Evolutionary conservation across 768 basidiomycete genomes (phyloP).

Genomic region (Gymnopilus dilepis): DNA sequence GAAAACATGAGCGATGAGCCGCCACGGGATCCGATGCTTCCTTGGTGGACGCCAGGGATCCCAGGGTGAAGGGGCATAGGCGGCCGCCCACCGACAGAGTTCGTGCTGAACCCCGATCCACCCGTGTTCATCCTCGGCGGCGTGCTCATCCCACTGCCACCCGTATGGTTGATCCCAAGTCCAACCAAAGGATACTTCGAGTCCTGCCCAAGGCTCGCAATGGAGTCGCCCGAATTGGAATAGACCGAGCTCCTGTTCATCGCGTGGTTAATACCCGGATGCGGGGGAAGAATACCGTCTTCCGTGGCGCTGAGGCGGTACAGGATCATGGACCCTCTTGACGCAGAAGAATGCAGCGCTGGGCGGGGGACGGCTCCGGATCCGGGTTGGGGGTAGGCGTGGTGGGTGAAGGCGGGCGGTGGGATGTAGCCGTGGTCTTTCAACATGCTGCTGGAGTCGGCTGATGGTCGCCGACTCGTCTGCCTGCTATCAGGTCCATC

Average conservation of each 20-base stretch:
- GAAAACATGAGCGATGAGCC: slow-evolving; percentile 1
- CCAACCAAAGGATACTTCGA: slow-evolving; percentile 35
- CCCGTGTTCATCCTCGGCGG: slow-evolving; percentile 9
- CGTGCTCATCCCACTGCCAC: background rate
- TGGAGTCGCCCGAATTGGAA: slow-evolving; percentile 35
- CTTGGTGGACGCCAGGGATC: slow-evolving; percentile 14
- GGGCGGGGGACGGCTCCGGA: background rate
- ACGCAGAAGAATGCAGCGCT: background rate
- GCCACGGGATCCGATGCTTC: slow-evolving; percentile 17
- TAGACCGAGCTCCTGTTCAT: slow-evolving; percentile 27
- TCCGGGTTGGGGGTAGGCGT: background rate
- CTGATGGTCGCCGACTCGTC: background rate
- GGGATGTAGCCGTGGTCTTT: background rate
- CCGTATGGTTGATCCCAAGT: background rate
- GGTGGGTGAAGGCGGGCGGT: background rate
- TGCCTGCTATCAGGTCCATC: background rate
- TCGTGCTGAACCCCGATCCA: slow-evolving; percentile 4
- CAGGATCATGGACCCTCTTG: slow-evolving; percentile 41
- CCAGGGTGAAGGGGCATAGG: slow-evolving; percentile 3
- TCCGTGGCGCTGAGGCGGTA: slow-evolving; percentile 27
- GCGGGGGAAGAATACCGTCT: slow-evolving; percentile 17
- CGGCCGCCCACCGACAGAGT: background rate
- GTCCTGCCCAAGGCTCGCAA: slow-evolving; percentile 32
- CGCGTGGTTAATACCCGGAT: slow-evolving; percentile 8
- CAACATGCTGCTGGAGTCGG: background rate